These are phyloP conservation scores for Phytopythium boreale DNA, from an alignment of 352 stramenopile species.

Conservation along the genomic window DNA sequence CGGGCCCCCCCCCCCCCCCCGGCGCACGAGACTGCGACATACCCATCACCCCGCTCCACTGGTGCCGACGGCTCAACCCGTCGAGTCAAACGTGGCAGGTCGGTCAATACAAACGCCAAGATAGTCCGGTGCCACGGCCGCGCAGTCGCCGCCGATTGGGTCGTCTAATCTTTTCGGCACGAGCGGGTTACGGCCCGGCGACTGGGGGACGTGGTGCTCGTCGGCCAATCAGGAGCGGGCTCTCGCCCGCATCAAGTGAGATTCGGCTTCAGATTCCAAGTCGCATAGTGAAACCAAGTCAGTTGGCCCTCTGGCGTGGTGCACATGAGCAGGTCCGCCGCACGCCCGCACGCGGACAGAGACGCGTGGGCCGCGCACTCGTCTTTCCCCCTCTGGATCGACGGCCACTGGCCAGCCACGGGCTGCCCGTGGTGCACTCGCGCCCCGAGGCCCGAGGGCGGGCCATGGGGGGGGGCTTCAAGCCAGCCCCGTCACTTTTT, in stretches of 20 bases:
- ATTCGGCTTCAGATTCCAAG: constrained; percentile 1
- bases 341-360: not conserved
- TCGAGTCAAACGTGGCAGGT: not conserved
- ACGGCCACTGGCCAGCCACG: constrained; percentile 6
- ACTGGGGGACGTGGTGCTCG: not conserved
- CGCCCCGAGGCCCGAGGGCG: not conserved
- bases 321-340: not conserved
- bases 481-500: constrained; percentile 35
- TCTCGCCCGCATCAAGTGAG: not conserved
- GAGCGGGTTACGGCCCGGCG: not conserved
- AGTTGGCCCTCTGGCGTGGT: constrained; percentile 3
- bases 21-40: constrained; percentile 1
- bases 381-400: not conserved
- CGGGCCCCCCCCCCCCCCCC: not conserved
- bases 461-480: constrained; percentile 10
- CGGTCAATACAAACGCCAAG: constrained; percentile 3
- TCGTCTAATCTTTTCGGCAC: constrained; percentile 4
- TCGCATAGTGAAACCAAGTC: constrained; percentile 19
- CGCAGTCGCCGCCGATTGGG: not conserved
- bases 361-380: not conserved
- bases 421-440: not conserved
- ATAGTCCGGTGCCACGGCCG: not conserved
- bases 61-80: not conserved
- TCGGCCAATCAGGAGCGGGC: constrained; percentile 17
- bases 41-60: not conserved